A percentile compares a stretch with the other conserved stretches of the same genome.
phyloP scores from a whole-genome alignment of 108 stramenopile species.

The Nitzschia palea region DNA sequence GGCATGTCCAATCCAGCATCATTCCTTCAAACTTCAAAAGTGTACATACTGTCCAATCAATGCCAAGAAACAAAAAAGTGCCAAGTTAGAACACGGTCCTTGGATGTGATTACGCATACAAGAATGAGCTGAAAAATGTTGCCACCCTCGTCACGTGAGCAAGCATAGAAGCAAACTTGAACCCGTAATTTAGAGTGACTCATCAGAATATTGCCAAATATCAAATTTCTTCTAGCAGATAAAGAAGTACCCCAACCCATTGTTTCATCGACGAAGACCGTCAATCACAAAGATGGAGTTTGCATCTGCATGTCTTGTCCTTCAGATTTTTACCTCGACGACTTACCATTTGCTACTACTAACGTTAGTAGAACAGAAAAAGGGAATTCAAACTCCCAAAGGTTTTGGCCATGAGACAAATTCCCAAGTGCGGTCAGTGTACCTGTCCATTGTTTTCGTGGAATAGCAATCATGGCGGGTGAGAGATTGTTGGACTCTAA shows the following conservation, averaged over 20 bases:
- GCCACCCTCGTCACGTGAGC: slow-evolving; percentile 12
- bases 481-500: not conserved
- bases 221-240: slow-evolving; percentile 13
- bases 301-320: not conserved
- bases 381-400: not conserved
- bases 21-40: no score
- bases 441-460: not conserved
- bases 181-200: slow-evolving; percentile 19
- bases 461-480: not conserved
- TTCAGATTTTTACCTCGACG: not conserved
- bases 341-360: no score
- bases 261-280: slow-evolving; percentile 14
- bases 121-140: slow-evolving; percentile 9
- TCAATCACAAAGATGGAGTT: slow-evolving; percentile 1
- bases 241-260: not conserved
- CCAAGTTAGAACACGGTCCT: not conserved
- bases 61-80: not conserved
- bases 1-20: no score
- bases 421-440: not conserved
- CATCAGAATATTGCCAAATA: slow-evolving; percentile 24
- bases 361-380: no score
- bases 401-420: not conserved
- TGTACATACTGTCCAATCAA: no score
- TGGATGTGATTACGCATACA: not conserved
- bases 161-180: not conserved